Conservation (phyloP, 2,329 filamentous ascomycete species). For the Exophiala phaeomuriformis region DNA sequence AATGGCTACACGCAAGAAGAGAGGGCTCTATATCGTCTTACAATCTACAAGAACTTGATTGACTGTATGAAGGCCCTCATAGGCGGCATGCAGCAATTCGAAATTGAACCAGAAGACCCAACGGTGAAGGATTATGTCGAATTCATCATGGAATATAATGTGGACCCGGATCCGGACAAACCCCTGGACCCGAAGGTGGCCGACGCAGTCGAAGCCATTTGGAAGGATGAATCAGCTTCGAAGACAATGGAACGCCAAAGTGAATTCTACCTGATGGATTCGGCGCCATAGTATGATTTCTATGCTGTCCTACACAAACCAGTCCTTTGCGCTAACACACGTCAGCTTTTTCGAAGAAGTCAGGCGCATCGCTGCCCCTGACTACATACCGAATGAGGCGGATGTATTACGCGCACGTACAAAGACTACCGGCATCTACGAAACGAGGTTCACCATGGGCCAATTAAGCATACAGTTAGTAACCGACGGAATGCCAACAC, state of each 20-base stretch:
- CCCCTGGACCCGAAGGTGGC: constrained; percentile 74
- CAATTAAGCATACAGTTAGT: constrained; percentile 96
- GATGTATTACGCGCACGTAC: constrained; percentile 93
- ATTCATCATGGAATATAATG: constrained; percentile 77
- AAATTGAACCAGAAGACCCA: constrained; percentile 66
- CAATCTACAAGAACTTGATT: constrained; percentile 95
- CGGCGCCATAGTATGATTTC: constrained; percentile 78
- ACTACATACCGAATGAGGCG: constrained; percentile 88
- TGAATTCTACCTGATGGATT: constrained; percentile 99
- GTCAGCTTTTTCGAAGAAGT: constrained; percentile 92
- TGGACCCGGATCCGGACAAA: constrained; percentile 83
- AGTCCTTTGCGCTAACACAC: constrained; percentile 16
- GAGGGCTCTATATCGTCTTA: constrained; percentile 85
- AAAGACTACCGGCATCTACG: constrained; percentile 98
- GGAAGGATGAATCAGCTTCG: constrained; percentile 79
- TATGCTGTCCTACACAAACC: constrained; percentile 8
- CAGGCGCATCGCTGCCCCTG: constrained; percentile 68
- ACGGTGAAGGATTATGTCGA: constrained; percentile 67
- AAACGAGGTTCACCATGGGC: constrained; percentile 97
- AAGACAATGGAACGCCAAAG: constrained; percentile 86
- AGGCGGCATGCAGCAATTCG: constrained; percentile 83
- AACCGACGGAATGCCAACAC: constrained; percentile 4
- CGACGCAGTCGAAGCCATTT: constrained; percentile 74
- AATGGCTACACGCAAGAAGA: constrained; percentile 96
- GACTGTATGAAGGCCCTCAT: constrained; percentile 95